These are phyloP conservation scores for Melocanna baccifera DNA, from an alignment of 176 grass and related monocot genomes.

Conservation along the genomic window DNA sequence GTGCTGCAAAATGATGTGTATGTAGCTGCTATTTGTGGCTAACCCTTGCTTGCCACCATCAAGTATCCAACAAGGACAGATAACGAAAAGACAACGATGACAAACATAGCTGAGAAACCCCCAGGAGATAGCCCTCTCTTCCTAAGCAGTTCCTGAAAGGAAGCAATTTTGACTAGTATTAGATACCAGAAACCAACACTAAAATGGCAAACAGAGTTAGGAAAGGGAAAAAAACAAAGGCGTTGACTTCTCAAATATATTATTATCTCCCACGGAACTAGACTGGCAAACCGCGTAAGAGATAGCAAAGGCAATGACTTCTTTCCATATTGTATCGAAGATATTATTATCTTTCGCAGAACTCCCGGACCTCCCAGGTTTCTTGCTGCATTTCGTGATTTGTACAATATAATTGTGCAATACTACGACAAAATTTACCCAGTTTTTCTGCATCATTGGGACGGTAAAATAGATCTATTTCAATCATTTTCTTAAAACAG, in stretches of 20 bases:
- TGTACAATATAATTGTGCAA: not conserved
- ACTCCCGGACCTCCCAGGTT: not conserved
- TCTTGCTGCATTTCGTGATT: not conserved
- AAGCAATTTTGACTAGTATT: not conserved
- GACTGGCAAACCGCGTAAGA: not conserved
- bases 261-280: not conserved
- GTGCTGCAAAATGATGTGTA: not conserved
- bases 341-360: not conserved
- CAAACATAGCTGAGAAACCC: conserved; percentile 50
- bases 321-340: not conserved
- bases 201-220: not conserved
- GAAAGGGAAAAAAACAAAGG: not conserved
- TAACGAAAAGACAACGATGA: conserved; percentile 46
- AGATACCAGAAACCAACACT: conserved; percentile 2
- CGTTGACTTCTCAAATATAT: not conserved
- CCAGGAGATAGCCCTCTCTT: conserved; percentile 13
- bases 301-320: not conserved
- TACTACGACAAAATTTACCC: not conserved
- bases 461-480: not conserved
- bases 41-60: conserved; percentile 31
- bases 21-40: not conserved
- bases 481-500: conserved; percentile 2
- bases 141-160: conserved; percentile 47
- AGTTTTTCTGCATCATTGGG: not conserved
- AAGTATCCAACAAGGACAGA: conserved; percentile 51